Percentiles rank a stretch among this genome's conserved stretches.
Evolutionary conservation across 2,329 filamentous ascomycete species (phyloP).

Genomic region (Fusarium tanahbumbuense): DNA sequence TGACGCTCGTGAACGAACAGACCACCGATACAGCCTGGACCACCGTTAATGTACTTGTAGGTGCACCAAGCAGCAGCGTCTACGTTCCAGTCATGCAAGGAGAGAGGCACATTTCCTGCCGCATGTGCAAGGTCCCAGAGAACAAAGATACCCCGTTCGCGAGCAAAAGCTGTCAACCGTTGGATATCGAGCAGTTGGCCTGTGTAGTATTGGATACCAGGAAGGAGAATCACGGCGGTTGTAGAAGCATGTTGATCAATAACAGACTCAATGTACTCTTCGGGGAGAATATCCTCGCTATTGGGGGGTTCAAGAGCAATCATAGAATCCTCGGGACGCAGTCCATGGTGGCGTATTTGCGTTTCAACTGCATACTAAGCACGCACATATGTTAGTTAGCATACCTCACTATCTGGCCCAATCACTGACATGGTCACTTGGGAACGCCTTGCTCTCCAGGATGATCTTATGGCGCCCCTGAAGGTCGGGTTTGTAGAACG

Average conservation of each 20-base stretch:
- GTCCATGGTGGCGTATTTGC: conserved; percentile 76
- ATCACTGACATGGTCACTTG: conserved; percentile 75
- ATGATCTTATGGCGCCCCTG: conserved; percentile 75
- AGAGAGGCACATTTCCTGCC: conserved; percentile 79
- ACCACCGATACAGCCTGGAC: conserved; percentile 81
- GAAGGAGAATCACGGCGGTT: conserved; percentile 79
- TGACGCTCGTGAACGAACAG: conserved; percentile 81
- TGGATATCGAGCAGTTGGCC: conserved; percentile 85
- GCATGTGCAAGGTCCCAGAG: conserved; percentile 89
- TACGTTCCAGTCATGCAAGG: conserved; percentile 84
- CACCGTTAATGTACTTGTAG: conserved; percentile 89
- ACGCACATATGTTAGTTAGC: conserved; percentile 10
- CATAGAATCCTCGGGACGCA: conserved; percentile 73
- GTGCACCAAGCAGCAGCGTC: conserved; percentile 90
- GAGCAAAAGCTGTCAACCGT: conserved; percentile 79
- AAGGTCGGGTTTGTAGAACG: conserved; percentile 77
- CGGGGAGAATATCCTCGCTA: conserved; percentile 67
- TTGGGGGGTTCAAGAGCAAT: conserved; percentile 72
- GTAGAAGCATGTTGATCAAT: conserved; percentile 77
- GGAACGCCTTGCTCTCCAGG: conserved; percentile 85
- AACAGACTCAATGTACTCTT: conserved; percentile 74
- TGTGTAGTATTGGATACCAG: conserved; percentile 87
- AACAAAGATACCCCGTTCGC: conserved; percentile 72
- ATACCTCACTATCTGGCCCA: background rate
- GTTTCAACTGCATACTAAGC: conserved; percentile 79